phyloP scores from a whole-genome alignment of 306 rosid species.

The Trifolium dubium region DNA sequence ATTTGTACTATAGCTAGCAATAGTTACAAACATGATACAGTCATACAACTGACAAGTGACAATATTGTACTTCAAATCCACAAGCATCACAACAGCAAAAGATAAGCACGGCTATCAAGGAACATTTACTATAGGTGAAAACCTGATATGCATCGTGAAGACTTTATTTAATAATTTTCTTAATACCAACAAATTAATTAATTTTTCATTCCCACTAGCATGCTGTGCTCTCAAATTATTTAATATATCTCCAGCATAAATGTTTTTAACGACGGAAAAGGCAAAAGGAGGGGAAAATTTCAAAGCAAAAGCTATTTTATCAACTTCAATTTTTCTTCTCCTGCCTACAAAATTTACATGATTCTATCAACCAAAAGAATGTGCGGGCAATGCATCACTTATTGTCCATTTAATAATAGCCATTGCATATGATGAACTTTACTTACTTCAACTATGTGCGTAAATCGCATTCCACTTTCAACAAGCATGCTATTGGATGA shows the following conservation, averaged over 20 bases:
- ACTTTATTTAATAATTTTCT: constrained; percentile 12
- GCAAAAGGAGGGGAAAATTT: constrained; percentile 9
- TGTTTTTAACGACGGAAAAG: not conserved
- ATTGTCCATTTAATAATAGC: constrained; percentile 34
- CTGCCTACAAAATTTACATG: not conserved
- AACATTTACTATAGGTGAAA: constrained; percentile 29
- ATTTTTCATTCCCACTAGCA: constrained; percentile 21
- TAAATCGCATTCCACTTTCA: constrained; percentile 83
- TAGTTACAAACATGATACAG: too few species aligned
- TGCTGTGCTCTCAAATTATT: constrained; percentile 14
- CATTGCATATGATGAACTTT: constrained; percentile 36
- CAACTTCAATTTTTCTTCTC: not conserved
- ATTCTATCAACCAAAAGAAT: constrained; percentile 27
- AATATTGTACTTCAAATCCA: constrained; percentile 23
- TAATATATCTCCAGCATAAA: constrained; percentile 26
- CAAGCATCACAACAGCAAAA: constrained; percentile 26
- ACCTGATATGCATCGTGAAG: constrained; percentile 5
- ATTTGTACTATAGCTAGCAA: constrained; percentile 22
- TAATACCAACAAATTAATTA: constrained; percentile 7
- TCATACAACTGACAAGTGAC: constrained; percentile 20
- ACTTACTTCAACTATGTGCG: constrained; percentile 83
- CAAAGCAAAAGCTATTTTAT: not conserved
- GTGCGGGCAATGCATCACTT: constrained; percentile 20
- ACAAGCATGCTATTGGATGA: constrained; percentile 68
- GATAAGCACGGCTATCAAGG: constrained; percentile 34